Conservation (phyloP, 2,329 filamentous ascomycete species). For the Arachnomyces sp. region DNA sequence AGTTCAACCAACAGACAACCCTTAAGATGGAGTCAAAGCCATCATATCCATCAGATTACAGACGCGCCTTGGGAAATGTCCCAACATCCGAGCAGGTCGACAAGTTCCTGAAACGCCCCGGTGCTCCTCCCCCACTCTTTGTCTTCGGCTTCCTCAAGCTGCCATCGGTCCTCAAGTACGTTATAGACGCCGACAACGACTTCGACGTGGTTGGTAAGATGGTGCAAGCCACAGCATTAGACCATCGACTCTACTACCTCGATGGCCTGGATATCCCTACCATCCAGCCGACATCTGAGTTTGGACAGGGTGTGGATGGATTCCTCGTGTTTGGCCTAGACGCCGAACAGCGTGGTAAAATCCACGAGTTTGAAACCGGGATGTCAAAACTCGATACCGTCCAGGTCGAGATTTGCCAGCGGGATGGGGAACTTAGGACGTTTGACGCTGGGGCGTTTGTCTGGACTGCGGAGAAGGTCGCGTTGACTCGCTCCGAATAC, state of each 20-base stretch:
- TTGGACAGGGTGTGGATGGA: slow-evolving; percentile 17
- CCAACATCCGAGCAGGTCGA: slow-evolving; percentile 16
- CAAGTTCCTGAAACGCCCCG: slow-evolving; percentile 11
- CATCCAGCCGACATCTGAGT: slow-evolving; percentile 16
- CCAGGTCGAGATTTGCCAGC: slow-evolving; percentile 16
- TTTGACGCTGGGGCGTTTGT: slow-evolving; percentile 22
- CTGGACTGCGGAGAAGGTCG: slow-evolving; percentile 14
- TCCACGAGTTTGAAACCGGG: slow-evolving; percentile 20
- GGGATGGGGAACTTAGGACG: slow-evolving; percentile 9
- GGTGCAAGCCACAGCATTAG: slow-evolving; percentile 20
- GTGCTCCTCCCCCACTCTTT: slow-evolving; percentile 18
- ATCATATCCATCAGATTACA: slow-evolving; percentile 20
- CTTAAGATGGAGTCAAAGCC: slow-evolving; percentile 16
- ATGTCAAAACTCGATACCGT: slow-evolving; percentile 15
- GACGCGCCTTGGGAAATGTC: slow-evolving; percentile 16
- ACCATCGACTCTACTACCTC: slow-evolving; percentile 19
- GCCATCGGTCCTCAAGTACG: slow-evolving; percentile 23
- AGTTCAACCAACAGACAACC: neutral
- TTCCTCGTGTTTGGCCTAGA: slow-evolving; percentile 22
- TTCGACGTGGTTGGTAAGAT: slow-evolving; percentile 17
- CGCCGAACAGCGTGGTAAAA: slow-evolving; percentile 16
- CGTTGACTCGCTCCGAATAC: neutral
- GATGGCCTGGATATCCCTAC: slow-evolving; percentile 15
- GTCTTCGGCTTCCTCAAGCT: slow-evolving; percentile 24
- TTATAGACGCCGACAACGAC: slow-evolving; percentile 14